Base-by-base conservation (phyloP, 2,329 filamentous ascomycete genomes). In the Helotiales sp. region DNA sequence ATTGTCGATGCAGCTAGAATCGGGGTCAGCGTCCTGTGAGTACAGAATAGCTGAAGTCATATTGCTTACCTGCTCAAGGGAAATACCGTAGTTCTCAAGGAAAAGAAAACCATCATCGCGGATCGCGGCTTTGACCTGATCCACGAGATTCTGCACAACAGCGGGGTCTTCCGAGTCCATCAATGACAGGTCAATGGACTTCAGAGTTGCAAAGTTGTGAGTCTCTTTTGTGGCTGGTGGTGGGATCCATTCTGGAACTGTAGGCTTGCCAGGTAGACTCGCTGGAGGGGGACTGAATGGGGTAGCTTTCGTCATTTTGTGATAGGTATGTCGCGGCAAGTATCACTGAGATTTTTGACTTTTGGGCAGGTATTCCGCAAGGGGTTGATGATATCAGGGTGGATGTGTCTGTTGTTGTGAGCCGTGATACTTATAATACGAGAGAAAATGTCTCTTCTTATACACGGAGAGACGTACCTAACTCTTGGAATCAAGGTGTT, bases 1-100 rank as follows among this genome's bases (percentile, higher is more conserved):
- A 85, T 69, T 85, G 83, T 26, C 82, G 82, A 69, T 85, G 82
- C 13, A 85, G 78, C 77, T 83, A 75, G 6, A 47, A 58, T 24
- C 3, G 22, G 7, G 59, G 43, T 52, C 7, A 45, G 40, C 11
- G 15, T 15, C 11, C 34, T 40, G 7, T 7, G 20, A 3, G 17
- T 45, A 6, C 8, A 8, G 17, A 20, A 6, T 7, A 10, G 1
- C 4, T 20, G 20, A 45, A 45, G 17, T n/a, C 7, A 30, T 24
- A 10, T 34, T 3, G 26, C 70, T 49, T 63, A 77, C 76, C 70
- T 78, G 77, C 66, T 78, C 67, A 24, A 67, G 55, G 1, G 82
- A 83, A 26, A 85, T 73, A 17, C 83, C 83, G 66, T 85, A 84
- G 73, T 86, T 83, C 69, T 83, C 80, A 0, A 85, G 75, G 72